Evolutionary conservation across 495 filamentous ascomycete genomes (phyloP), one percentile per base, ranked within the genome.

Genomic region (Aspergillus asperescens): DNA sequence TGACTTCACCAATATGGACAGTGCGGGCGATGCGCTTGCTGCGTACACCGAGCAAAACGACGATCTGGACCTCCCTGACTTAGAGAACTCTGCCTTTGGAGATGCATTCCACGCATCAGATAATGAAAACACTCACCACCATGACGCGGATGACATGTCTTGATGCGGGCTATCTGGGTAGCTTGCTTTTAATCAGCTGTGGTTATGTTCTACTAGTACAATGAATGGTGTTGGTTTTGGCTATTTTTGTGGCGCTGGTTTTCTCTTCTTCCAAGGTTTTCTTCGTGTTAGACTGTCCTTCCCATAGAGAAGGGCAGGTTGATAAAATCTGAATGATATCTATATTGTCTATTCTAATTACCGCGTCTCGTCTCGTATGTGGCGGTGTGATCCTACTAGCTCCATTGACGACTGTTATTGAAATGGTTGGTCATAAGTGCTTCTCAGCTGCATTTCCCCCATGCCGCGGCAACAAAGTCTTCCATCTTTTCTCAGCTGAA

Each of bases 41-140:
- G 80, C 78, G 13, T 85, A 77, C 54, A 73, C 66, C n/a, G 74
- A 77, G 42, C 76, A 77, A 42, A 69, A 78, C 32, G 79, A 74
- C 34, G 76, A 67, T 1, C 56, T 76, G 12, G 75, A 75, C 53
- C 65, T 78, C 6, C 72, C 75, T 10, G 79, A 77, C 43, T 60
- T 83, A 38, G 79, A 81, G 20, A 76, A 81, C 52, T 80, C 76
- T 31, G 81, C 80, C 12, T 85, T 85, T 66, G 81, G 79, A 7
- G 80, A 84, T 48, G 80, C 81, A 1, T 80, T 83, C 64, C 79
- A 82, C 49, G 78, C 75, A 19, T 81, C 80, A 28, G 78, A 82
- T 54, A 72, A 77, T 52, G 72, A 75, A 50, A 65, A 72, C 51
- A 68, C 65, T 9, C 71, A 73, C 54, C 62, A 74, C 51, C 71